Base-by-base conservation (phyloP, 1,284 basidiomycete genomes). In the Heliocybe sulcata region DNA sequence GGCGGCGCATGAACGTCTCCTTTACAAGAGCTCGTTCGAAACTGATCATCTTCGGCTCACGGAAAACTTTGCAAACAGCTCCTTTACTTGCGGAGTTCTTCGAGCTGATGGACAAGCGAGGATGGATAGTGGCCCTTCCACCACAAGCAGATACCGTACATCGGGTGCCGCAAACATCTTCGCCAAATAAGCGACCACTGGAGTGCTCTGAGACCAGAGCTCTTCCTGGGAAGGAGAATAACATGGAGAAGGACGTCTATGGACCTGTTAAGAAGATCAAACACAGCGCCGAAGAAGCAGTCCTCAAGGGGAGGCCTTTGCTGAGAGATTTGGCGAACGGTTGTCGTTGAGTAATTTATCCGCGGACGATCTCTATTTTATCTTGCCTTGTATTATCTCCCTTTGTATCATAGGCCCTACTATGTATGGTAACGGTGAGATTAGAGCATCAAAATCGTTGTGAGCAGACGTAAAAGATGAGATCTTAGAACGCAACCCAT, bases 1-100 rank as follows among this genome's bases (percentile, higher is more conserved):
- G 94, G 90, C 78, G 96, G 47, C 75, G 97, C 33, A 88, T 98
- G 76, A 99, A 99, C 65, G 97, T 99, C 31, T 92, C 93, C 2
- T 92, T 99, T 66, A 99, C 97, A 0, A 84, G 97, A 2, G 95
- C 96, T 0, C 84, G 89, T 54, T 83, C 83, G 35, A 98, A 98
- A 71, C 74, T 99, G 2, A 79, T 98, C 64, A 86, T 99, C 56
- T 79, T 99, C 62, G 97, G 96, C 16, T 92, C 90, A 1, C 77
- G 85, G 33, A 78, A 71, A 58, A 97, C 94, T 0, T 75, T 97
- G 9, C 65, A 80, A 25, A 63, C 68, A 20, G 77, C 81, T 0
- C 75, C 86, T 2, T 67, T 95, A 19, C 70, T 95, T 29, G 68
- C 72, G 2, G 81, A 87, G 35, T 94, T 95, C 69, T 82, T 95